phyloP scores from a whole-genome alignment of 2,329 filamentous ascomycete genomes.

The Pleoardoris graminearum region DNA sequence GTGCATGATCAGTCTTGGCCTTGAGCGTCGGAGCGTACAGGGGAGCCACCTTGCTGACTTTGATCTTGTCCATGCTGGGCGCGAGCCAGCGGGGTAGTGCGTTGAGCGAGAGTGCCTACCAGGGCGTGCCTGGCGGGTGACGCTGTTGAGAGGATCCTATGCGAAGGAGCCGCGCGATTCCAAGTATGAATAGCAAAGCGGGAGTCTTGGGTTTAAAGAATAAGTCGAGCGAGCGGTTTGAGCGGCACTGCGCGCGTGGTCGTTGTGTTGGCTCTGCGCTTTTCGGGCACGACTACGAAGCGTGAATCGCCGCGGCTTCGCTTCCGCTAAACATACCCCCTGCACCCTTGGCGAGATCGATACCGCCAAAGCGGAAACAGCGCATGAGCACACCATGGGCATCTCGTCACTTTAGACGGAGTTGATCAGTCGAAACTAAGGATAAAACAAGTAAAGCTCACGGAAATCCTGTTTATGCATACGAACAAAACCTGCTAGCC shows the following conservation, averaged over 20 bases:
- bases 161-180: background rate
- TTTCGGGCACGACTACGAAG: slow-evolving; percentile 18
- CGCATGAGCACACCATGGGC: background rate
- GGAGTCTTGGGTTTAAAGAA: background rate
- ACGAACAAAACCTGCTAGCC: too few relatives aligned
- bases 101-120: slow-evolving; percentile 1
- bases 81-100: background rate
- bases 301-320: slow-evolving; percentile 28
- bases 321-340: slow-evolving; percentile 20
- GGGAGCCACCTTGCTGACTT: slow-evolving; percentile 49
- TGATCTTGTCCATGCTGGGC: slow-evolving; percentile 50
- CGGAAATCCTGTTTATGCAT: too few relatives aligned
- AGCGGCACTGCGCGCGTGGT: slow-evolving; percentile 2
- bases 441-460: too few relatives aligned
- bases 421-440: too few relatives aligned
- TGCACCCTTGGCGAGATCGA: slow-evolving; percentile 22
- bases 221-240: background rate
- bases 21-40: background rate
- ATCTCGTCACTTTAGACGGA: too few relatives aligned
- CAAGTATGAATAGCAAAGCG: background rate
- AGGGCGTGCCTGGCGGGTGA: background rate
- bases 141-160: too few relatives aligned
- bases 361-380: background rate
- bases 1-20: slow-evolving; percentile 15
- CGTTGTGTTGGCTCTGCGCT: slow-evolving; percentile 1